Conservation (phyloP, 2,329 filamentous ascomycete genomes). For the Cyphellophora europaea region DNA sequence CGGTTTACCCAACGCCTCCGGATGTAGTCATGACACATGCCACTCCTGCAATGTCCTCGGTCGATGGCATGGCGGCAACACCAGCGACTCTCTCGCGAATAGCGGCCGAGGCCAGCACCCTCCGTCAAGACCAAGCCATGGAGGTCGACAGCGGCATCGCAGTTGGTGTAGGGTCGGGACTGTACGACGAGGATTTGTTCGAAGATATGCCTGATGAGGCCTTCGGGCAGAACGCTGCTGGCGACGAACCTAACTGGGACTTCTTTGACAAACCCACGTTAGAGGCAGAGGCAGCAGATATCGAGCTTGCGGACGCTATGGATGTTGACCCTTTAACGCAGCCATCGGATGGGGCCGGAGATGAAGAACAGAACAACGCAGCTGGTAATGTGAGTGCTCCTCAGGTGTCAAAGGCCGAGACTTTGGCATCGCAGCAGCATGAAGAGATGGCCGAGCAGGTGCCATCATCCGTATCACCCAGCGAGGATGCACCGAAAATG, state of each 20-base stretch:
- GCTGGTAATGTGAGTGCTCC: no score
- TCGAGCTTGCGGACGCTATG: no score
- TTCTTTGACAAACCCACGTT: constrained; percentile 54
- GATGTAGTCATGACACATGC: constrained; percentile 33
- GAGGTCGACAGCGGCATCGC: background rate
- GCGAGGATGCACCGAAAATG: no score
- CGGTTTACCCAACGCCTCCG: constrained; percentile 46
- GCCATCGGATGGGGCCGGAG: no score
- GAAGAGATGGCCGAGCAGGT: no score
- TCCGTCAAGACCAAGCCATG: constrained; percentile 19
- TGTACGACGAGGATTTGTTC: constrained; percentile 48
- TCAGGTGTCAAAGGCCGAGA: no score
- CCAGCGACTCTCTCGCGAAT: constrained; percentile 19
- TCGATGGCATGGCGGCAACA: constrained; percentile 22
- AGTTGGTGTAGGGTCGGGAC: constrained; percentile 17
- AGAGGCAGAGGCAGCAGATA: constrained; percentile 18
- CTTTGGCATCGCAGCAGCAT: no score
- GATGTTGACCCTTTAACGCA: no score
- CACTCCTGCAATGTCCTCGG: constrained; percentile 20
- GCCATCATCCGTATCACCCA: no score
- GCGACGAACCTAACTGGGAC: constrained; percentile 51
- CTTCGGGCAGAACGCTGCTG: constrained; percentile 46
- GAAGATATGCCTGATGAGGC: constrained; percentile 46
- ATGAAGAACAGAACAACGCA: no score
- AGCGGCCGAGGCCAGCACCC: constrained; percentile 2